These are phyloP conservation scores for Wickerhamiella hasegawae DNA, from an alignment of 805 yeast genomes.

Conservation along the genomic window DNA sequence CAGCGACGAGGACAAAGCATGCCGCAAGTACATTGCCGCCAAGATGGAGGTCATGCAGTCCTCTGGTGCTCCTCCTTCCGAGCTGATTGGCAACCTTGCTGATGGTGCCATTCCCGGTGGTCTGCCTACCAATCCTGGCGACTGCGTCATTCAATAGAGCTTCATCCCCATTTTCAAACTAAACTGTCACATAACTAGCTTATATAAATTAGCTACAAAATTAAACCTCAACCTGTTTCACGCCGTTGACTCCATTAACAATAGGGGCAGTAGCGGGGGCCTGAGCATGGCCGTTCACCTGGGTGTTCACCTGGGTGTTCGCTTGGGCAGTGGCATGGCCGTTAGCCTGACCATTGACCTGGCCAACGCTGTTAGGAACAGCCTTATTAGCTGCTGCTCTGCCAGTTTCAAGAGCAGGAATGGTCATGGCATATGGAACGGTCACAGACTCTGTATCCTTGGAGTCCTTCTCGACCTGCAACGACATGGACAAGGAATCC, in stretches of 20 bases:
- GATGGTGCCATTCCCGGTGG: conserved; percentile 27
- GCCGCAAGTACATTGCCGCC: conserved; percentile 35
- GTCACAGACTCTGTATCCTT: conserved; percentile 34
- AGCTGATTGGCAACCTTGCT: conserved; percentile 44
- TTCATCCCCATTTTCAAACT: too few species aligned
- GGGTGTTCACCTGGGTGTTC: neutral
- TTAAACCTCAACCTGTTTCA: too few species aligned
- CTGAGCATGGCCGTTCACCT: conserved; percentile 17
- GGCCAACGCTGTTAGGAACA: too few species aligned
- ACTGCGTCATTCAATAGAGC: neutral
- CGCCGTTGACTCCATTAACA: too few species aligned
- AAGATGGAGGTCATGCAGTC: conserved; percentile 49
- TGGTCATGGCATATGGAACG: conserved; percentile 47
- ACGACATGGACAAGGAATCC: conserved; percentile 36
- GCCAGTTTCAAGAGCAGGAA: too few species aligned
- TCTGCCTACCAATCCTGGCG: neutral
- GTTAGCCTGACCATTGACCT: too few species aligned
- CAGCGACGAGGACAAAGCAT: conserved; percentile 29
- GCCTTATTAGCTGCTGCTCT: too few species aligned
- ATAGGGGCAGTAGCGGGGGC: conserved; percentile 28
- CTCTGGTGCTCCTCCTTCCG: conserved; percentile 68
- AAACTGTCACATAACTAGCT: too few species aligned
- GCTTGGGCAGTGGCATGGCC: too few species aligned
- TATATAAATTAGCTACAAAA: too few species aligned
- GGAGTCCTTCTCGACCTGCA: conserved; percentile 58